A percentile compares a stretch with the other conserved stretches of the same genome.
Conservation (phyloP, 1,284 basidiomycete genomes). For the Ustilago curta region DNA sequence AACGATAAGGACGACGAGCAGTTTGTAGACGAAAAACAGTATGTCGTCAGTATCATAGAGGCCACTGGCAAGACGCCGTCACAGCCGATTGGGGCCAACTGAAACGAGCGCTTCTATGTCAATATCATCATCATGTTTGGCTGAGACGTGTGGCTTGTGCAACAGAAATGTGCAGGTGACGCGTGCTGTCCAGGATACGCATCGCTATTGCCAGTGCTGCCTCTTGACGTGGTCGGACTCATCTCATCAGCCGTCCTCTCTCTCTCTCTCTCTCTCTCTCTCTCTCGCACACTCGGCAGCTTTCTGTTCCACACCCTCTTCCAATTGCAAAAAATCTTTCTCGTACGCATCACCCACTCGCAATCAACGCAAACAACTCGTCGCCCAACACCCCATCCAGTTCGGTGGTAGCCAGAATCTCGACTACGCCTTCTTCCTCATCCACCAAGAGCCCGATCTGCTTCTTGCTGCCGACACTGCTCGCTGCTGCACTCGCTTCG, state of each 20-base stretch:
- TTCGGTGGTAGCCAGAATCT: constrained; percentile 43
- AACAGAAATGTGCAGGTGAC: too few species aligned
- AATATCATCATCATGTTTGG: too few species aligned
- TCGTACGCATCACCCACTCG: constrained; percentile 11
- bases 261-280: too few species aligned
- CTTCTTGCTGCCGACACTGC: constrained; percentile 12
- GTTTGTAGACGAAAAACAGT: constrained; percentile 69
- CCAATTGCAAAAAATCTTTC: not conserved
- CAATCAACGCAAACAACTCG: constrained; percentile 46
- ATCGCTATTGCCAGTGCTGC: too few species aligned
- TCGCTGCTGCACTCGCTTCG: constrained; percentile 1
- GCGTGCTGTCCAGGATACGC: too few species aligned
- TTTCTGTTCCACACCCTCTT: not conserved
- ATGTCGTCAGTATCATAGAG: constrained; percentile 68
- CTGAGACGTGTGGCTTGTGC: too few species aligned
- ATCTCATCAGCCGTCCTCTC: too few species aligned
- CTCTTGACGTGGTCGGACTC: too few species aligned
- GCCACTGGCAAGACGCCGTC: constrained; percentile 25
- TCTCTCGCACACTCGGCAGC: not conserved
- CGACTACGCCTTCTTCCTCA: constrained; percentile 50
- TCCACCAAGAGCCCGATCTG: constrained; percentile 40
- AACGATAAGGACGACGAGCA: constrained; percentile 86
- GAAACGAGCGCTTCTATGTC: too few species aligned
- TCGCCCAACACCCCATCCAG: constrained; percentile 37
- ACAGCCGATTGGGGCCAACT: constrained; percentile 18